Conservation (phyloP, 164 flowering plant genomes). For the Umbellularia californica region DNA sequence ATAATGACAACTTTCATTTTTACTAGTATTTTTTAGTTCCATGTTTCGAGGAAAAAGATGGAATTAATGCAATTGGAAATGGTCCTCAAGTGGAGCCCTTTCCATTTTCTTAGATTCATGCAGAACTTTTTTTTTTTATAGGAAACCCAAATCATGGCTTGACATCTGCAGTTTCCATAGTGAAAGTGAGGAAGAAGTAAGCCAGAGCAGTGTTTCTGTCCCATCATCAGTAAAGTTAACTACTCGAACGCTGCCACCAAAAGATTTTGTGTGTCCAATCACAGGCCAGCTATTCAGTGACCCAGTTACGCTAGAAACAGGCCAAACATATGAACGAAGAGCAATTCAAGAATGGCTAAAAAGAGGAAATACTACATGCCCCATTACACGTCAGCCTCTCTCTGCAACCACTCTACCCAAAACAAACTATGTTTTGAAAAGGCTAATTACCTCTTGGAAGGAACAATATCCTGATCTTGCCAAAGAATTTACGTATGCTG, state of each 20-base stretch:
- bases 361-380: constrained; percentile 72
- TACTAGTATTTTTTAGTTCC: too few species aligned
- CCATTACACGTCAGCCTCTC: constrained; percentile 68
- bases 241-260: constrained; percentile 52
- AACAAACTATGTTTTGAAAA: constrained; percentile 69
- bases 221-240: constrained; percentile 43
- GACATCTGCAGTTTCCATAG: constrained; percentile 30
- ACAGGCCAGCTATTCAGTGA: constrained; percentile 65
- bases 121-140: too few species aligned
- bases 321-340: constrained; percentile 77
- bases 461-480: constrained; percentile 69
- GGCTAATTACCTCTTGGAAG: constrained; percentile 73
- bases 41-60: too few species aligned
- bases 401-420: constrained; percentile 51
- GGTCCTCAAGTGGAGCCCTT: not conserved
- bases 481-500: constrained; percentile 49
- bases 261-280: constrained; percentile 79
- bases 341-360: constrained; percentile 83
- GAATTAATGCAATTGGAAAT: too few species aligned
- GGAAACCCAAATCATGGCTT: not conserved
- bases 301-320: constrained; percentile 86
- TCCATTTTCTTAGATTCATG: not conserved
- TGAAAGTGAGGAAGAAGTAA: constrained; percentile 49
- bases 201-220: constrained; percentile 37
- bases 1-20: too few species aligned